A percentile compares a stretch with the other conserved stretches of the same genome.
phyloP scores from a whole-genome alignment of 371 early-diverging fungal species.

The Circinella minor region DNA sequence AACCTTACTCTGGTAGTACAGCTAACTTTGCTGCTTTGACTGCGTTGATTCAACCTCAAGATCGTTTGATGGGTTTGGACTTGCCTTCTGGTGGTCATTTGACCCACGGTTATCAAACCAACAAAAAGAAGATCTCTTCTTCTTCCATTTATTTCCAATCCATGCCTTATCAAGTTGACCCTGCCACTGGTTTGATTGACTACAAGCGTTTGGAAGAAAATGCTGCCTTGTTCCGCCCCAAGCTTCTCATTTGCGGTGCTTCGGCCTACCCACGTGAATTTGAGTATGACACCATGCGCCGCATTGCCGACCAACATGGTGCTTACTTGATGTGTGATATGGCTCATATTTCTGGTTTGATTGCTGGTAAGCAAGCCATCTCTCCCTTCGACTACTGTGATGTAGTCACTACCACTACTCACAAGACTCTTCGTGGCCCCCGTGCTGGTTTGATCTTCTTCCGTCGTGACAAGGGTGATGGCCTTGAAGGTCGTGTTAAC shows the following conservation, averaged over 20 bases:
- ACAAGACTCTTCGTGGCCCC: slow-evolving; percentile 99
- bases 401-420: slow-evolving; percentile 99
- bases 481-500: slow-evolving; percentile 94
- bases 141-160: slow-evolving; percentile 98
- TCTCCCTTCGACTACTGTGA: slow-evolving; percentile 98
- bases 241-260: slow-evolving; percentile 98
- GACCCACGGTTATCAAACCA: slow-evolving; percentile 99
- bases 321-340: slow-evolving; percentile 98
- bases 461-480: slow-evolving; percentile 85
- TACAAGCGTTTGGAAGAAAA: slow-evolving; percentile 93
- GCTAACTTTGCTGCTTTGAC: slow-evolving; percentile 99
- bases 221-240: slow-evolving; percentile 94
- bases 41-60: slow-evolving; percentile 95
- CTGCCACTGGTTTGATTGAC: slow-evolving; percentile 91
- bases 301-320: slow-evolving; percentile 90
- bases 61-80: slow-evolving; percentile 99
- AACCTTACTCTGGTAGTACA: slow-evolving; percentile 97
- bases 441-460: slow-evolving; percentile 99
- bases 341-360: slow-evolving; percentile 96
- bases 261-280: slow-evolving; percentile 98
- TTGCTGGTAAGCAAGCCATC: slow-evolving; percentile 88
- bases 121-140: slow-evolving; percentile 98
- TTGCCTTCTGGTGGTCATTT: slow-evolving; percentile 99
- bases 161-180: slow-evolving; percentile 95
- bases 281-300: slow-evolving; percentile 95